Evolutionary conservation across 371 early-diverging fungal genomes (phyloP).

Genomic region (Lichtheimia corymbifera): DNA sequence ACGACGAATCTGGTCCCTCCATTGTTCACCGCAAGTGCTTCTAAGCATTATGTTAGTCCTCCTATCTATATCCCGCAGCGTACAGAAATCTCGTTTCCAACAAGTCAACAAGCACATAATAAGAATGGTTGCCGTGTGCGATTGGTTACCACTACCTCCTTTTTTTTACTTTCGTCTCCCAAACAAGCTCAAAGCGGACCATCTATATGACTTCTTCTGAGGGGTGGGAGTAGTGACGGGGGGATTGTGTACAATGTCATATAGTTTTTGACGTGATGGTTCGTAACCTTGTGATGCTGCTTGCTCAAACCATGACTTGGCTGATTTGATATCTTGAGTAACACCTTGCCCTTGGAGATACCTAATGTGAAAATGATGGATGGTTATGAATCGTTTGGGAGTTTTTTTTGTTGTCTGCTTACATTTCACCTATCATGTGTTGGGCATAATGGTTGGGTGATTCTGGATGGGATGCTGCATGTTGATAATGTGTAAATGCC

Average conservation of each 20-base stretch:
- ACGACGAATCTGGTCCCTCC: conserved; percentile 97
- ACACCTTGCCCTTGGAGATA: conserved; percentile 49
- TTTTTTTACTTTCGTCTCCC: conserved; percentile 16
- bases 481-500: conserved; percentile 45
- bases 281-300: conserved; percentile 51
- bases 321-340: conserved; percentile 41
- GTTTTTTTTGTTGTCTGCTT: conserved; percentile 6
- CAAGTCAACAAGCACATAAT: too few relatives aligned
- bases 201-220: conserved; percentile 37
- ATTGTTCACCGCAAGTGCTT: conserved; percentile 99
- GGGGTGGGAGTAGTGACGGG: neutral
- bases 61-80: conserved; percentile 1
- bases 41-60: conserved; percentile 55
- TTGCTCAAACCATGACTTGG: conserved; percentile 47
- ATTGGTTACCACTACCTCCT: too few relatives aligned
- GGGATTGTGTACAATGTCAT: conserved; percentile 8
- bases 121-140: too few relatives aligned
- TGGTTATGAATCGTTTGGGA: neutral
- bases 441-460: conserved; percentile 46
- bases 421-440: conserved; percentile 53
- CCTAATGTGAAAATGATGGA: conserved; percentile 15
- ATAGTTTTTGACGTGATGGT: conserved; percentile 33
- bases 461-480: conserved; percentile 42
- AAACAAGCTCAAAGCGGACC: conserved; percentile 37
- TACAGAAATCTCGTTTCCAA: neutral